Conservation (phyloP, 2,329 filamentous ascomycete genomes). For the Penicillium sp. region DNA sequence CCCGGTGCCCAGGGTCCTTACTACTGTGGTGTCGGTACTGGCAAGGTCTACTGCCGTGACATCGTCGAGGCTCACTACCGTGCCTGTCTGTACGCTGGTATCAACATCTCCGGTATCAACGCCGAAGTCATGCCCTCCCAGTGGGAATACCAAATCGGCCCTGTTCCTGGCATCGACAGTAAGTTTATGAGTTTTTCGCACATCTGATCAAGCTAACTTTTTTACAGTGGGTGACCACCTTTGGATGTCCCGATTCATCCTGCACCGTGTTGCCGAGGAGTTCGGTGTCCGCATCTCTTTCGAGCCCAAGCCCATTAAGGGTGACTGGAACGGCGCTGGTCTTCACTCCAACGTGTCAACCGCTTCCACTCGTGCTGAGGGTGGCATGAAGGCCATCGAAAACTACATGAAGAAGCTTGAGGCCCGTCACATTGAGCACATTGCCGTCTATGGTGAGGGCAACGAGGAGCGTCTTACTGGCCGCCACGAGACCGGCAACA, state of each 20-base stretch:
- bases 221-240: slow-evolving; percentile 82
- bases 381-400: slow-evolving; percentile 94
- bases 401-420: slow-evolving; percentile 76
- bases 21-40: slow-evolving; percentile 96
- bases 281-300: slow-evolving; percentile 95
- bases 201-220: too few species aligned
- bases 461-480: slow-evolving; percentile 93
- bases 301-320: slow-evolving; percentile 89
- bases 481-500: slow-evolving; percentile 85
- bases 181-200: slow-evolving; percentile 36
- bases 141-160: slow-evolving; percentile 97
- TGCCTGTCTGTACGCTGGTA: slow-evolving; percentile 77
- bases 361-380: slow-evolving; percentile 78
- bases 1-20: slow-evolving; percentile 89
- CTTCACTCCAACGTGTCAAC: slow-evolving; percentile 93
- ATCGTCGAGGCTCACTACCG: slow-evolving; percentile 95
- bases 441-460: slow-evolving; percentile 89
- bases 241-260: slow-evolving; percentile 86
- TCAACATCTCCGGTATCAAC: slow-evolving; percentile 97
- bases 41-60: slow-evolving; percentile 96
- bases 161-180: slow-evolving; percentile 79
- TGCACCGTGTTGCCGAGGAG: slow-evolving; percentile 88
- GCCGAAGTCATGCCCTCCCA: slow-evolving; percentile 97
- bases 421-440: slow-evolving; percentile 72
- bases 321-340: slow-evolving; percentile 95